These are phyloP conservation scores for Oryza australiensis DNA, from an alignment of 176 grass and related monocot species.

Conservation along the genomic window DNA sequence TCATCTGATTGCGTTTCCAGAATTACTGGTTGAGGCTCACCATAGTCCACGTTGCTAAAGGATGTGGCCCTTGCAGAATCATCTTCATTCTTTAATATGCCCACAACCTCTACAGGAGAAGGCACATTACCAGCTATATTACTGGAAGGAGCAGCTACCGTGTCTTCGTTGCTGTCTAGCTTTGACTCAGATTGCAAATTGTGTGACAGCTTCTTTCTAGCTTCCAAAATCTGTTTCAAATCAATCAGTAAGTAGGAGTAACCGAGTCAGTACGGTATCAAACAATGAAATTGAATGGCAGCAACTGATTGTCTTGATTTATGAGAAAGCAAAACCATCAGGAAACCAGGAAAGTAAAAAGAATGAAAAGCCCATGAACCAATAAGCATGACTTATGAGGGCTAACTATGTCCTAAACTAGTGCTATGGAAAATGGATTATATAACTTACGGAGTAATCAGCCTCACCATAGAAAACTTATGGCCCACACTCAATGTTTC, in stretches of 20 bases:
- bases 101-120: slow-evolving; percentile 7
- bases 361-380: neutral
- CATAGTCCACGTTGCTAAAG: slow-evolving; percentile 35
- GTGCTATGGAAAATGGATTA: neutral
- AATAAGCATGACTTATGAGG: neutral
- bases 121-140: slow-evolving; percentile 19
- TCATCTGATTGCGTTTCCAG: slow-evolving; percentile 7
- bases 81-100: slow-evolving; percentile 31
- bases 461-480: slow-evolving; percentile 1
- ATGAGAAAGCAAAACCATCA: slow-evolving; percentile 28
- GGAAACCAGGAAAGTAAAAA: neutral
- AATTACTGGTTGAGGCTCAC: slow-evolving; percentile 13
- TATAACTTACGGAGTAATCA: neutral
- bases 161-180: slow-evolving; percentile 32
- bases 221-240: slow-evolving; percentile 62
- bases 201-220: slow-evolving; percentile 50
- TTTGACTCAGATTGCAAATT: slow-evolving; percentile 48
- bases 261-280: no score
- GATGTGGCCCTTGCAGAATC: slow-evolving; percentile 20
- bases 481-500: neutral
- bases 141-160: slow-evolving; percentile 11
- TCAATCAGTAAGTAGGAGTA: slow-evolving; percentile 32
- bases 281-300: slow-evolving; percentile 16
- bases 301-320: neutral
- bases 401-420: neutral